Conservation (phyloP, 2,329 filamentous ascomycete genomes). For the Pseudocercospora cruenta region DNA sequence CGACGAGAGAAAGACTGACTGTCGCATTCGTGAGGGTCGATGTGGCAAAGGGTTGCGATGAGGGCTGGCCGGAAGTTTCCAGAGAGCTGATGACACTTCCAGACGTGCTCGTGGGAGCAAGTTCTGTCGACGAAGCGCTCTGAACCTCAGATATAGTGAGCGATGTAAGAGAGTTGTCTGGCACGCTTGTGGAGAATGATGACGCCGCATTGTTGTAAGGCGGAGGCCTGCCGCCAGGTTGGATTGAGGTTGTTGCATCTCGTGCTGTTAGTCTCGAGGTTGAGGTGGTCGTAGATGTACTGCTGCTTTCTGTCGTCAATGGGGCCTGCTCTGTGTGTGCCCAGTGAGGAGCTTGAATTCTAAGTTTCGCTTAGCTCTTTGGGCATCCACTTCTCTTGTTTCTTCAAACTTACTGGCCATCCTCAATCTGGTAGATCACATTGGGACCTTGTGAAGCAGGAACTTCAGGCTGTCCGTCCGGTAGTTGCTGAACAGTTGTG, state of each 20-base stretch:
- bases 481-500: constrained; percentile 18
- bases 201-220: constrained; percentile 2
- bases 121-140: constrained; percentile 27
- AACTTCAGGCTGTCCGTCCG: constrained; percentile 29
- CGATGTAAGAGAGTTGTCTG: constrained; percentile 32
- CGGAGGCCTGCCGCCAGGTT: neutral
- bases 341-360: constrained; percentile 19
- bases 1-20: constrained; percentile 36
- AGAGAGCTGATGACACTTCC: constrained; percentile 30
- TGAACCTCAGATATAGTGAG: constrained; percentile 38
- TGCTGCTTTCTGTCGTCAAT: constrained; percentile 5
- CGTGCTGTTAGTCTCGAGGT: constrained; percentile 16
- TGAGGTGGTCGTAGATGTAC: constrained; percentile 11
- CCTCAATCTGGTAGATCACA: constrained; percentile 21
- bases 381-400: neutral
- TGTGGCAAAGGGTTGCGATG: constrained; percentile 37
- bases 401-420: constrained; percentile 19
- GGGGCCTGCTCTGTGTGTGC: neutral
- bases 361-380: neutral
- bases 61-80: constrained; percentile 32
- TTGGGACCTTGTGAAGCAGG: constrained; percentile 14
- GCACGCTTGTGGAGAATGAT: constrained; percentile 28
- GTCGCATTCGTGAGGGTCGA: constrained; percentile 27
- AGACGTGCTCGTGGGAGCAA: constrained; percentile 23
- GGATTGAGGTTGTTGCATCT: constrained; percentile 12